Evolutionary conservation across 208 protist genomes (phyloP).

Genomic region (Herpetomonas muscarum): DNA sequence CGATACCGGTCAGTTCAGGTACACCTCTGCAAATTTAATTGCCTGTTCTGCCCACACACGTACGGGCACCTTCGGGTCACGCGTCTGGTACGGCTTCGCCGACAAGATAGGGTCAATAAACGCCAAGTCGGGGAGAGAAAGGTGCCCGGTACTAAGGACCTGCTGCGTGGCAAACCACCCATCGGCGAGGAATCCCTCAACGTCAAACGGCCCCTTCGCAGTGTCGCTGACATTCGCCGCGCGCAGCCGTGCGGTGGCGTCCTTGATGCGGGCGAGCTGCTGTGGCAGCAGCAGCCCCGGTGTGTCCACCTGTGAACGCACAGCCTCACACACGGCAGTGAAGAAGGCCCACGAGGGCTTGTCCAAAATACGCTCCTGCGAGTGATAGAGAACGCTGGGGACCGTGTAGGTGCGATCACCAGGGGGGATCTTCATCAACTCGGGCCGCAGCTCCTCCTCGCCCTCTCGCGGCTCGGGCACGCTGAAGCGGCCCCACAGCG

Average conservation of each 20-base stretch:
- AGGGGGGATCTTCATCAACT: background rate
- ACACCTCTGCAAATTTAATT: conserved; percentile 32
- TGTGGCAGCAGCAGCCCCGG: conserved; percentile 9
- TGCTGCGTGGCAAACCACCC: conserved; percentile 27
- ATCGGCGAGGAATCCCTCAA: background rate
- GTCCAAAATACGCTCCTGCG: conserved; percentile 43
- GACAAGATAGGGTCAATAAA: conserved; percentile 61
- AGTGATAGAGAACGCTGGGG: conserved; percentile 62
- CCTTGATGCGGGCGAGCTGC: conserved; percentile 11
- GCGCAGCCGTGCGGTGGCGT: background rate
- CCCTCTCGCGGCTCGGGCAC: conserved; percentile 22
- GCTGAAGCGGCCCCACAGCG: conserved; percentile 41
- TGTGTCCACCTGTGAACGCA: conserved; percentile 28
- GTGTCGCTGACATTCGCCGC: too few relatives aligned
- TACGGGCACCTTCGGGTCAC: conserved; percentile 33
- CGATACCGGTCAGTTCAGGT: too few relatives aligned
- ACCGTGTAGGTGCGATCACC: conserved; percentile 19
- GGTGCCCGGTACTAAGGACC: conserved; percentile 33
- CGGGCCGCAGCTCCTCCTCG: background rate
- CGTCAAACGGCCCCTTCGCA: conserved; percentile 21
- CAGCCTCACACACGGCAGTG: conserved; percentile 7
- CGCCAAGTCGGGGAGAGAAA: conserved; percentile 40
- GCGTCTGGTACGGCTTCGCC: conserved; percentile 24
- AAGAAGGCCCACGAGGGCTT: conserved; percentile 46
- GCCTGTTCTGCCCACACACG: conserved; percentile 33